Conservation (phyloP, 805 yeast species). For the Lachancea cidri region DNA sequence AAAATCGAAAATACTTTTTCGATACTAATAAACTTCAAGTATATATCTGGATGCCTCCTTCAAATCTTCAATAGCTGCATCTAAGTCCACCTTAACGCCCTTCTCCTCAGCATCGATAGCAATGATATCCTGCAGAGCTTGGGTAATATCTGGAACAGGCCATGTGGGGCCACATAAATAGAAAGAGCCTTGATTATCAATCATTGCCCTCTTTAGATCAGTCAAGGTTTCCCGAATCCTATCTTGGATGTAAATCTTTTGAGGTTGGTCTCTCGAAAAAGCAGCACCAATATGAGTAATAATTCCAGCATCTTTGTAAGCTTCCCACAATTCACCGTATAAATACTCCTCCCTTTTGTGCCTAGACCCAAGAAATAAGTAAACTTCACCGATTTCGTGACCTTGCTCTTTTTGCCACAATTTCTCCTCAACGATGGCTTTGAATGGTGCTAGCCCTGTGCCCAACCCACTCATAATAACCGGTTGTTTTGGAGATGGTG, state of each 20-base stretch:
- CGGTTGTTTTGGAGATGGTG: conserved; percentile 81
- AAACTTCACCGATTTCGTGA: conserved; percentile 79
- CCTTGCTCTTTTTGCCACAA: conserved; percentile 91
- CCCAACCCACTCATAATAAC: conserved; percentile 96
- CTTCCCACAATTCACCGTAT: conserved; percentile 97
- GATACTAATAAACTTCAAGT: conserved; percentile 74
- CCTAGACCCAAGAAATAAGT: conserved; percentile 86
- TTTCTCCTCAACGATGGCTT: conserved; percentile 94
- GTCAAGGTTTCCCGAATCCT: conserved; percentile 73
- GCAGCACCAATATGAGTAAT: conserved; percentile 96
- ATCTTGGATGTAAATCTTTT: conserved; percentile 93
- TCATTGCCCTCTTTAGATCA: conserved; percentile 74
- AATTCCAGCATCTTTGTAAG: conserved; percentile 85
- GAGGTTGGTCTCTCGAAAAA: conserved; percentile 93
- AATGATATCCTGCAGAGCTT: conserved; percentile 79
- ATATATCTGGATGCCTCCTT: conserved; percentile 90
- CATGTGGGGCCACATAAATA: conserved; percentile 98
- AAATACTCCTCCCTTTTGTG: conserved; percentile 93
- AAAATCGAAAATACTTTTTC: not conserved
- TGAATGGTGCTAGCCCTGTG: conserved; percentile 97
- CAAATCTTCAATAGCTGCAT: conserved; percentile 82
- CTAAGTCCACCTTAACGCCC: conserved; percentile 66
- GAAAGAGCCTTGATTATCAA: conserved; percentile 76
- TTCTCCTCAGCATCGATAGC: conserved; percentile 60
- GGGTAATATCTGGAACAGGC: conserved; percentile 97